These are phyloP conservation scores for Thalia dealbata DNA, from an alignment of 176 grass and related monocot genomes.

Conservation along the genomic window DNA sequence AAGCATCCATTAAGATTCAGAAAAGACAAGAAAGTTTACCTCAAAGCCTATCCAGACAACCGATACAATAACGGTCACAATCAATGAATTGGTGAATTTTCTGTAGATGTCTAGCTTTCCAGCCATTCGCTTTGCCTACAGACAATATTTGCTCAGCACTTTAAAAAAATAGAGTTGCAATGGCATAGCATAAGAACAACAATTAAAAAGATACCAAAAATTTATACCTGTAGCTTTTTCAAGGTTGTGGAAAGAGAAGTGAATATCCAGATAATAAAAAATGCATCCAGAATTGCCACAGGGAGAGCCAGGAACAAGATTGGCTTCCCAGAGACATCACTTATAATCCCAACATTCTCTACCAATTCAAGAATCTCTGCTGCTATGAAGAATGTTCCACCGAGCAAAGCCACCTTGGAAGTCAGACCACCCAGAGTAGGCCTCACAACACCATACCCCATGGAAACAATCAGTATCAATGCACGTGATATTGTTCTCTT, in stretches of 20 bases:
- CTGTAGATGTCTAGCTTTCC: conserved; percentile 7
- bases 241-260: conserved; percentile 6
- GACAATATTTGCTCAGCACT: not conserved
- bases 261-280: conserved; percentile 11
- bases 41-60: conserved; percentile 2
- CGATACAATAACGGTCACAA: not conserved
- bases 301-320: conserved; percentile 9
- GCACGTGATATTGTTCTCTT: conserved; percentile 1
- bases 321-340: conserved; percentile 14
- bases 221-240: conserved; percentile 1
- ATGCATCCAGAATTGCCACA: conserved; percentile 1
- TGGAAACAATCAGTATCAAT: conserved; percentile 1
- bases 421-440: conserved; percentile 12
- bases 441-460: conserved; percentile 10
- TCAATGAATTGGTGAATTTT: conserved; percentile 9
- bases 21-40: not conserved
- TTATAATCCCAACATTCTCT: conserved; percentile 6
- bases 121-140: not conserved
- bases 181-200: not conserved
- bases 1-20: not conserved
- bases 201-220: not conserved
- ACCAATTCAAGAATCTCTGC: conserved; percentile 6
- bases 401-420: not conserved
- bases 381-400: not conserved
- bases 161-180: not conserved